phyloP scores from a whole-genome alignment of 805 yeast species.

The Kluyveromyces dobzhanskii region DNA sequence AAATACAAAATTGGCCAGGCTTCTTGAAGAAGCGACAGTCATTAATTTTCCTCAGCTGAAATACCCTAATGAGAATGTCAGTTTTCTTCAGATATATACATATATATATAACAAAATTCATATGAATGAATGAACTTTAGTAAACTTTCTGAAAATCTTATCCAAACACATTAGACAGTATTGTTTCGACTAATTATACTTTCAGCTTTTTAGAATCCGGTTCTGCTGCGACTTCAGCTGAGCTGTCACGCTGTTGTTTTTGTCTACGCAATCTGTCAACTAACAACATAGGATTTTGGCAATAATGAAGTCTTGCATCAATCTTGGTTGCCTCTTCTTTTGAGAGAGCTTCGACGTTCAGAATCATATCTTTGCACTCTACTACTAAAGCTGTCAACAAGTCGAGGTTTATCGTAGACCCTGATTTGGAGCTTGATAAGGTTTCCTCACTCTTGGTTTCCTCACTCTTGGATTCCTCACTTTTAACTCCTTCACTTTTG shows the following conservation, averaged over 20 bases:
- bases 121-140: constrained; percentile 2
- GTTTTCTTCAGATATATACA: no score
- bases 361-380: constrained; percentile 41
- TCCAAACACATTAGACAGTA: no score
- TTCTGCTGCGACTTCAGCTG: constrained; percentile 3
- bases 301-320: constrained; percentile 55
- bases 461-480: constrained; percentile 11
- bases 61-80: no score
- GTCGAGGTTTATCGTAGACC: no score
- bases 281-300: constrained; percentile 49
- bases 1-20: background rate
- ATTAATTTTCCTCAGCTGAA: no score
- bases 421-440: no score
- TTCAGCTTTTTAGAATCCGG: constrained; percentile 8
- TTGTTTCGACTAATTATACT: no score
- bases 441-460: no score
- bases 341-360: constrained; percentile 37
- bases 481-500: constrained; percentile 34
- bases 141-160: background rate
- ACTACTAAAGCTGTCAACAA: constrained; percentile 36
- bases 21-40: no score
- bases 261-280: constrained; percentile 46
- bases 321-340: constrained; percentile 55
- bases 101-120: background rate
- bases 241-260: constrained; percentile 14